Conservation (phyloP, 2,329 filamentous ascomycete species). For the Xylaria sp. region DNA sequence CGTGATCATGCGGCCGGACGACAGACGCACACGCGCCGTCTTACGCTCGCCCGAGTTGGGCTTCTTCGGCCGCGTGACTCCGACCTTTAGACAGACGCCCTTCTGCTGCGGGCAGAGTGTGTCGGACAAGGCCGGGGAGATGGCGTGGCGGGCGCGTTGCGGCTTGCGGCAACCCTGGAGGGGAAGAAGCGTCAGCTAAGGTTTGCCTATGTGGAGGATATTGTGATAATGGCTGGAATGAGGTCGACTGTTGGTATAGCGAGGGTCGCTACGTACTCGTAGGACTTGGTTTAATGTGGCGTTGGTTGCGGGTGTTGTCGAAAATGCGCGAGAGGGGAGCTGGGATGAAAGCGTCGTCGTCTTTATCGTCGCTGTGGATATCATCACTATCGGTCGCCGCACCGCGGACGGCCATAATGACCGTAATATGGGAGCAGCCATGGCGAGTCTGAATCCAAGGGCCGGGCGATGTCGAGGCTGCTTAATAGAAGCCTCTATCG, state of each 20-base stretch:
- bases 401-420: conserved; percentile 47
- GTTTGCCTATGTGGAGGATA: neutral
- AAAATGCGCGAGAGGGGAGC: conserved; percentile 59
- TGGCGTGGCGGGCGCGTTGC: conserved; percentile 84
- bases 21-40: conserved; percentile 89
- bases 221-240: neutral
- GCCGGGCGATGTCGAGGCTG: conserved; percentile 18
- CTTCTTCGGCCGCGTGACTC: conserved; percentile 96
- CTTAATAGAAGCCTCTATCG: neutral
- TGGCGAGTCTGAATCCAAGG: conserved; percentile 33
- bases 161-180: conserved; percentile 77
- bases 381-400: conserved; percentile 45
- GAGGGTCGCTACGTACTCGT: conserved; percentile 54
- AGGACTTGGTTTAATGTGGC: conserved; percentile 81
- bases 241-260: neutral
- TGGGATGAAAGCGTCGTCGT: conserved; percentile 35
- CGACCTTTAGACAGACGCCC: conserved; percentile 95
- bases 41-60: conserved; percentile 98
- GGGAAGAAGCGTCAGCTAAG: neutral
- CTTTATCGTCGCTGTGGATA: conserved; percentile 44
- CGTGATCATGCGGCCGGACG: conserved; percentile 86
- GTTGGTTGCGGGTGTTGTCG: conserved; percentile 64
- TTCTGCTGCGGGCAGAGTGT: conserved; percentile 83
- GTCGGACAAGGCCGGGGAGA: conserved; percentile 83
- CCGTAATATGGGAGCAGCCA: conserved; percentile 49